These are phyloP conservation scores for Quercus cerris DNA, from an alignment of 306 rosid genomes.

Conservation along the genomic window DNA sequence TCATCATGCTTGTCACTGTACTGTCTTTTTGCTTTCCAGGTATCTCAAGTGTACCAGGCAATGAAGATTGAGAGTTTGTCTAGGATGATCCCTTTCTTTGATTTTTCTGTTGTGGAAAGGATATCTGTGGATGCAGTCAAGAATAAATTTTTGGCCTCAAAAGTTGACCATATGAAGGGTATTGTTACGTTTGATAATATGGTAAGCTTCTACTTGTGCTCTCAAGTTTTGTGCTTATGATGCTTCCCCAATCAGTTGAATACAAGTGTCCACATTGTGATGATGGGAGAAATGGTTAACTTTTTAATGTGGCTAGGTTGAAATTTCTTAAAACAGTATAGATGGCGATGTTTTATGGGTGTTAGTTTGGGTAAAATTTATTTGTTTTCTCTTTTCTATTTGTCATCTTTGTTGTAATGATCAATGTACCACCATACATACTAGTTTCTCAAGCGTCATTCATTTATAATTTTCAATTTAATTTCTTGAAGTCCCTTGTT, in stretches of 20 bases:
- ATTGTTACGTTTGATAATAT: slow-evolving; percentile 47
- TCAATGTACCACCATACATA: no score
- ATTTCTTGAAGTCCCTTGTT: no score
- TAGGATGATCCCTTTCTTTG: slow-evolving; percentile 77
- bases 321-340: background rate
- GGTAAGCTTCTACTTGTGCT: slow-evolving; percentile 31
- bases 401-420: no score
- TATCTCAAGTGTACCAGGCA: slow-evolving; percentile 78
- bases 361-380: background rate
- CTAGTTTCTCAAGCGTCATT: no score
- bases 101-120: slow-evolving; percentile 76
- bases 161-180: slow-evolving; percentile 80
- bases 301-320: background rate
- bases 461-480: no score
- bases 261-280: no score
- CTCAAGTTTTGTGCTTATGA: background rate
- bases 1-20: background rate
- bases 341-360: background rate
- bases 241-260: background rate
- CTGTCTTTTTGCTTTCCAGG: slow-evolving; percentile 39
- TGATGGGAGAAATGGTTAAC: background rate
- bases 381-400: background rate
- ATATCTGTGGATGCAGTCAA: slow-evolving; percentile 93
- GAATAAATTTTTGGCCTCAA: slow-evolving; percentile 80
- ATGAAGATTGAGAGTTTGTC: slow-evolving; percentile 82